Evolutionary conservation across 164 flowering plant genomes (phyloP), one percentile per base, ranked within the genome.

Genomic region (Sextonia rubra): DNA sequence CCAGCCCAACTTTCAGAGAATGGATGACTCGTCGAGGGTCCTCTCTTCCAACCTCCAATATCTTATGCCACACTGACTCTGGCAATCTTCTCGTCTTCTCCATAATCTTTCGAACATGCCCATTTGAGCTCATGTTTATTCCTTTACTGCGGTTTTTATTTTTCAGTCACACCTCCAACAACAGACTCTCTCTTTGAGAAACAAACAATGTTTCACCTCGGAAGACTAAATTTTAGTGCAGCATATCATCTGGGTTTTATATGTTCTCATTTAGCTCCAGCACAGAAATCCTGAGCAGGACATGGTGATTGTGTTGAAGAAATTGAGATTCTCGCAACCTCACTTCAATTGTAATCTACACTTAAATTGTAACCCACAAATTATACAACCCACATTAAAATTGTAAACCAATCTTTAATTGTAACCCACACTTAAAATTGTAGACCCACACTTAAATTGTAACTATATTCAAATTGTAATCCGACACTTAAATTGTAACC

Each of bases 1-100:
- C 77, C 17, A 87, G 18, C 3, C 98, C 99, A 58, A 95, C 97
- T 82, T 95, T 95, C 32, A 95, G 37, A 6, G 99, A 75, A 72
- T 95, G 99, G 60, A 88, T 80, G 23, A 80, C 84, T 72, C 92
- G 80, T 60, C 93, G 67, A 0, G 97, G 99, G 74, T 95, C 98
- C 0, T 95, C 93, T 26, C 69, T 63, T 23, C 97, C 99, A 15
- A 86, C 84, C 58, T 77, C 80, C 86, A 84, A 89, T 2, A 82
- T 49, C 5, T 60, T 82, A 25, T 49, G 18, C 70, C 86, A 82
- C 12, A 75, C 52, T 20, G 15, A 20, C 11, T 75, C 37, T 0
- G 84, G 83, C 5, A 77, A 75, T 24, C 76, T 79, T 49, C 64
- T 82, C 62, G 82, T 52, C 72, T 77, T 84, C 73, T 18, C 7